Evolutionary conservation across 768 basidiomycete genomes (phyloP).

Genomic region (Leccinellum luteum): DNA sequence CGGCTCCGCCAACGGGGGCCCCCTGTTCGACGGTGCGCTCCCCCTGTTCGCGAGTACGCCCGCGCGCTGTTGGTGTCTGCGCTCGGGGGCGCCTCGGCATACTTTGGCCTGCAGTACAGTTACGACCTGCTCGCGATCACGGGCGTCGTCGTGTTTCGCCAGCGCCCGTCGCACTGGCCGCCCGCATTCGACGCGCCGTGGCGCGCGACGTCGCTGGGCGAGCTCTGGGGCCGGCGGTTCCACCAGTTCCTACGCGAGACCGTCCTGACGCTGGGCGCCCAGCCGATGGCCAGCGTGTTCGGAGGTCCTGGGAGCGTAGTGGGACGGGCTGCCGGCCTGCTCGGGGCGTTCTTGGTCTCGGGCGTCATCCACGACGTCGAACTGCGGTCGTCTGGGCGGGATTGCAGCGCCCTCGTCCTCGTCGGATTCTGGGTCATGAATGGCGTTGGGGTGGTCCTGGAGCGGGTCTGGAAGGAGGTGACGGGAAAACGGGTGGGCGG

Average conservation of each 20-base stretch:
- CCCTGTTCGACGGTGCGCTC: conserved; percentile 35
- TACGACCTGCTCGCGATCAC: conserved; percentile 44
- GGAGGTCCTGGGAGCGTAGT: conserved; percentile 29
- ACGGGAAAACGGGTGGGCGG: conserved; percentile 48
- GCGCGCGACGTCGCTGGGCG: conserved; percentile 51
- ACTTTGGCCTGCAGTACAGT: conserved; percentile 41
- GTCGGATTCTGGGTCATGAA: conserved; percentile 55
- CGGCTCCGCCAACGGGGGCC: conserved; percentile 29
- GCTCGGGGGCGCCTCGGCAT: conserved; percentile 42
- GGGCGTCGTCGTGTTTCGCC: conserved; percentile 44
- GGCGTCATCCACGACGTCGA: conserved; percentile 56
- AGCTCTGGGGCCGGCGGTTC: conserved; percentile 66
- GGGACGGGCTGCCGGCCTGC: conserved; percentile 40
- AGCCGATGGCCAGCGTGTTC: conserved; percentile 41
- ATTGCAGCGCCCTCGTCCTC: conserved; percentile 40
- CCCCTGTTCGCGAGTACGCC: conserved; percentile 30
- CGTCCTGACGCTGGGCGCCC: conserved; percentile 50
- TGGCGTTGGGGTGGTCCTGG: conserved; percentile 52
- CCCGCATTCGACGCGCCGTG: conserved; percentile 60
- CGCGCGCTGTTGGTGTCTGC: conserved; percentile 45
- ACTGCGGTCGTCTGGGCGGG: conserved; percentile 51
- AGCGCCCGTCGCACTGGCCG: conserved; percentile 56
- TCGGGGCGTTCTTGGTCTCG: conserved; percentile 60
- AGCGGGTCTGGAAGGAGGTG: conserved; percentile 41
- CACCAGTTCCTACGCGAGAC: conserved; percentile 62